phyloP scores from a whole-genome alignment of 331 rosid species.

The Dryas integrifolia region DNA sequence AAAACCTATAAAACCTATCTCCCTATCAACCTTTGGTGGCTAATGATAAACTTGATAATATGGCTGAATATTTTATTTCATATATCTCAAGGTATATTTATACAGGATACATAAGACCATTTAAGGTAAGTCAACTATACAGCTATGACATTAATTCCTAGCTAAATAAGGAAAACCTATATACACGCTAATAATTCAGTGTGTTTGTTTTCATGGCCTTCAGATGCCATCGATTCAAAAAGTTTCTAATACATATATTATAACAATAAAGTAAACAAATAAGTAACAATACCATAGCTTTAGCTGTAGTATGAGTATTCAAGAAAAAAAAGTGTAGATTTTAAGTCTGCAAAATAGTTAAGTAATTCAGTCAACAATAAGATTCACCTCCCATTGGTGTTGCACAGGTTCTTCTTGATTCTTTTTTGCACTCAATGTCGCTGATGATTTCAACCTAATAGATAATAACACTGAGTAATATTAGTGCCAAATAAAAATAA shows the following conservation, averaged over 20 bases:
- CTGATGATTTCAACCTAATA: slow-evolving; percentile 64
- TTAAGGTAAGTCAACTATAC: too few species aligned
- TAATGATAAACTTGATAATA: background rate
- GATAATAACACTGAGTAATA: slow-evolving; percentile 17
- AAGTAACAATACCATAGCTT: slow-evolving; percentile 7
- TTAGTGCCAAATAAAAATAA: background rate
- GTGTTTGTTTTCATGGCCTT: background rate
- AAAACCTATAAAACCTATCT: background rate
- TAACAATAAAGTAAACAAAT: background rate
- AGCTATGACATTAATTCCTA: too few species aligned
- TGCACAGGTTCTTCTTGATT: slow-evolving; percentile 54
- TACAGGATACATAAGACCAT: too few species aligned
- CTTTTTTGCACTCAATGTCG: slow-evolving; percentile 38
- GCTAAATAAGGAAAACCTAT: too few species aligned
- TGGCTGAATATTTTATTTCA: too few species aligned
- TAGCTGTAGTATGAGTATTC: background rate
- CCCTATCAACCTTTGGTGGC: background rate
- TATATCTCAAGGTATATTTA: too few species aligned
- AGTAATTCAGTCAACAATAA: background rate
- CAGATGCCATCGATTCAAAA: background rate
- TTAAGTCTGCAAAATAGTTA: background rate
- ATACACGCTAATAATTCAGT: background rate
- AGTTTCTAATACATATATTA: background rate
- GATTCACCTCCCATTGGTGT: slow-evolving; percentile 53
- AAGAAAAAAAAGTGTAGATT: background rate